A percentile compares a stretch with the other conserved stretches of the same genome.
These are phyloP conservation scores for Oxytropis ochrocephala DNA, from an alignment of 306 rosid genomes.

Conservation along the genomic window DNA sequence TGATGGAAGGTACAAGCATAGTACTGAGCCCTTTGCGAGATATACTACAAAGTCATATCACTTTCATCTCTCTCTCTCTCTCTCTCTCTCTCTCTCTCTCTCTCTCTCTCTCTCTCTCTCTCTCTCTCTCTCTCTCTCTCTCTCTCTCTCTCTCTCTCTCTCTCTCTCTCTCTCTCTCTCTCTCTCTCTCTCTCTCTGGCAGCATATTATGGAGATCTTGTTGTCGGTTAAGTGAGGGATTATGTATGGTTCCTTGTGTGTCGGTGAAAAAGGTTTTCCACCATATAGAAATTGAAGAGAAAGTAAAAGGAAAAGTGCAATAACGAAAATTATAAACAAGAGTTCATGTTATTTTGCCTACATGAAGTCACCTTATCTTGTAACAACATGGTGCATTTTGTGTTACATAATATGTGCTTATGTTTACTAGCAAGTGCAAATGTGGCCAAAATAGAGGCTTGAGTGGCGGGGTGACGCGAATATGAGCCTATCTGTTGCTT, in stretches of 20 bases:
- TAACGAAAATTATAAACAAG: not conserved
- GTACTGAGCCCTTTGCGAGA: slow-evolving; percentile 46
- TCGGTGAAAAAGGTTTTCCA: slow-evolving; percentile 35
- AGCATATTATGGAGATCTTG: slow-evolving; percentile 42
- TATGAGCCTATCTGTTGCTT: too few relatives aligned
- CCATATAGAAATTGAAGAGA: not conserved
- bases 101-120: too few relatives aligned
- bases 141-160: too few relatives aligned
- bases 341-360: not conserved
- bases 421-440: too few relatives aligned
- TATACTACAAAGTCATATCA: slow-evolving; percentile 35
- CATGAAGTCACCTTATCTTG: slow-evolving; percentile 3
- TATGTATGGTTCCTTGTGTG: slow-evolving; percentile 14
- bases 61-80: slow-evolving; percentile 39
- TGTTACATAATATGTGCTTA: not conserved
- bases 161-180: too few relatives aligned
- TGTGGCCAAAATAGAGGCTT: too few relatives aligned
- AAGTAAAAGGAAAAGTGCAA: slow-evolving; percentile 18
- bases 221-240: slow-evolving; percentile 39
- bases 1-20: slow-evolving; percentile 51
- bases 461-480: too few relatives aligned
- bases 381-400: not conserved
- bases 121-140: too few relatives aligned
- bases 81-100: too few relatives aligned
- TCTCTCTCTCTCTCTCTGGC: too few relatives aligned